Conservation (phyloP, 345 rosid genomes). For the Hibiscus trionum region DNA sequence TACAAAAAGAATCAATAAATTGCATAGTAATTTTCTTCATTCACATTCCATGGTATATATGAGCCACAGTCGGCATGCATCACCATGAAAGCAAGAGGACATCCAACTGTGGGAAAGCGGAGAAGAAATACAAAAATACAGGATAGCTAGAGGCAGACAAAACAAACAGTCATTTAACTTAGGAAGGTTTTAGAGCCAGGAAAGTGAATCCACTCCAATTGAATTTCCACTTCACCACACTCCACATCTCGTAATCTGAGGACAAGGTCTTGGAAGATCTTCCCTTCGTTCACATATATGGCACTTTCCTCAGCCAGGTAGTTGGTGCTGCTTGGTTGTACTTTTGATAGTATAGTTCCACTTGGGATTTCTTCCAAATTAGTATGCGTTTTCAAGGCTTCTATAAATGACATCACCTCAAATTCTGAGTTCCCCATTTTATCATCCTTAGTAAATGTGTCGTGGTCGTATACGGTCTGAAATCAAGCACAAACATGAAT, state of each 20-base stretch:
- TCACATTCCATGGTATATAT: too few relatives aligned
- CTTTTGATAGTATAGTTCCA: constrained; percentile 52
- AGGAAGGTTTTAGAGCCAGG: constrained; percentile 28
- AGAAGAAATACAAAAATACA: background rate
- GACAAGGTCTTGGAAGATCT: constrained; percentile 54
- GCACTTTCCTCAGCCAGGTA: constrained; percentile 62
- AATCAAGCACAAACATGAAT: background rate
- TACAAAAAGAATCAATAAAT: too few relatives aligned
- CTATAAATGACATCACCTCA: constrained; percentile 46
- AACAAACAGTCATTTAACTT: background rate
- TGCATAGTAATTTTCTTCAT: too few relatives aligned
- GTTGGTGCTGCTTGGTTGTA: constrained; percentile 46
- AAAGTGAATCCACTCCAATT: constrained; percentile 34
- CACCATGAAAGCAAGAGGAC: too few relatives aligned
- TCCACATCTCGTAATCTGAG: constrained; percentile 75
- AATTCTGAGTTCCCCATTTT: constrained; percentile 91
- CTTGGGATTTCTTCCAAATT: constrained; percentile 33
- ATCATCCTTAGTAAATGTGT: constrained; percentile 75
- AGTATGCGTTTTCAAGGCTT: constrained; percentile 34
- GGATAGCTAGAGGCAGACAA: background rate
- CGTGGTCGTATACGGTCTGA: constrained; percentile 72
- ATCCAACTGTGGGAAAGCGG: too few relatives aligned
- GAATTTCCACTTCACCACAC: constrained; percentile 81
- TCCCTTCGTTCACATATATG: constrained; percentile 34
- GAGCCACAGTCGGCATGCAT: too few relatives aligned